Evolutionary conservation across 495 filamentous ascomycete species (phyloP), one percentile per base, ranked within the genome.

Genomic region (Trichoderma reesei): DNA sequence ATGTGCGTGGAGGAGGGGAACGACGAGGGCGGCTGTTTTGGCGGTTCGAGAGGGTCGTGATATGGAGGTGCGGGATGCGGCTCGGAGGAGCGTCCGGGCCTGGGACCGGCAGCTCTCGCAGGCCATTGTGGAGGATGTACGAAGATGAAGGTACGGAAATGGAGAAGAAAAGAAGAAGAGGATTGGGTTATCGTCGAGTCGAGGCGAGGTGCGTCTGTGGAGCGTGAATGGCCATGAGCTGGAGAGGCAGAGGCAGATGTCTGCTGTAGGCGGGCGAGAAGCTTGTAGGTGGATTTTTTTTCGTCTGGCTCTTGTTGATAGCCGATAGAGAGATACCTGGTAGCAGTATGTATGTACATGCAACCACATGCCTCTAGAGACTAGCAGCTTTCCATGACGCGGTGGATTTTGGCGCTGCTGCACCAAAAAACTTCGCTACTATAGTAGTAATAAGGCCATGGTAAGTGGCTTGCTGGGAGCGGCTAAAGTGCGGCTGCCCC

Each of bases 81-180:
- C 67, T 63, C 72, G 69, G n/a, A 63, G 68, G 11, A 74, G 67
- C 64, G 67, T 65, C 33, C 63, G 51, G 48, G 70, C 64, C 70
- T 74, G 72, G 42, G 66, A 41, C 59, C 67, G 70, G 66, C 72
- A 73, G 60, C 65, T 70, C 69, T 69, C 67, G 59, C 72, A 73
- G 64, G 71, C 70, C 72, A 74, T 74, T 41, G 61, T 63, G 61
- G 33, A 61, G 31, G 26, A 26, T 26, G 26, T 26, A 26, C 26
- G 26, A 26, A 26, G 26, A 26, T 0, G 26, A 26, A 26, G 1
- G 26, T 26, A 1, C 26, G 26, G 26, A 26, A 26, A 26, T 0
- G 26, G 1, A 26, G 26, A 26, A 56, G 34, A 46, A 56, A 56
- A 13, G 7, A 54, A 54, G 3, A 10, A 7, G n/a, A 34, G 20